These are phyloP conservation scores for Xylaria sp. DNA, from an alignment of 2,329 filamentous ascomycete species.

Conservation along the genomic window DNA sequence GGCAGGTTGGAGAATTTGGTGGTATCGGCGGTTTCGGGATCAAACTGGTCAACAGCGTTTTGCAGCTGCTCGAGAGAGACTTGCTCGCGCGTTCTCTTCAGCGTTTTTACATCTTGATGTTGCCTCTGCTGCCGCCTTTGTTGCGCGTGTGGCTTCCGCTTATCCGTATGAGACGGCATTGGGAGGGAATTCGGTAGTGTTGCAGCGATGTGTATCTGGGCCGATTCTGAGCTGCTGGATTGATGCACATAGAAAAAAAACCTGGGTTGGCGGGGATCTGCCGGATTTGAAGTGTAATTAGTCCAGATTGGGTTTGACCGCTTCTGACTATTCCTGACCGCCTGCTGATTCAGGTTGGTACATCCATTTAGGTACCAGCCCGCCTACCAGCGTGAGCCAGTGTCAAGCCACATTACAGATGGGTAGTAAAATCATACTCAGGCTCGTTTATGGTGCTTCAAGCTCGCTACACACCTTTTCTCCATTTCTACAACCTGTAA, in stretches of 20 bases:
- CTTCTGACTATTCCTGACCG: conserved; percentile 33
- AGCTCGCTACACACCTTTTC: neutral
- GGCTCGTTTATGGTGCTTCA: neutral
- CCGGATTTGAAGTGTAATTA: conserved; percentile 29
- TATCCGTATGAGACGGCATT: conserved; percentile 43
- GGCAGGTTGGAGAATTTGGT: conserved; percentile 85
- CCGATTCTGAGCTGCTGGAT: conserved; percentile 2
- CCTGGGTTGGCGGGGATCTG: conserved; percentile 43
- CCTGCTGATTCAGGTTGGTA: conserved; percentile 23
- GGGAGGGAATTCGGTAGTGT: conserved; percentile 19
- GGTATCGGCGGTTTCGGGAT: conserved; percentile 66
- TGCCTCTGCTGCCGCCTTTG: conserved; percentile 43
- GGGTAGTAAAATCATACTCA: neutral
- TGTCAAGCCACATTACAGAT: conserved; percentile 6
- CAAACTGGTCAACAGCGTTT: conserved; percentile 57
- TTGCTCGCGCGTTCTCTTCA: conserved; percentile 56
- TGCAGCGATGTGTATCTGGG: neutral
- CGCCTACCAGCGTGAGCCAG: neutral
- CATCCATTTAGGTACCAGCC: neutral
- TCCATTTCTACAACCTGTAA: neutral
- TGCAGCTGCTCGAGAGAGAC: conserved; percentile 55
- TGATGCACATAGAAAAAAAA: conserved; percentile 36
- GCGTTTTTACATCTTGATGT: conserved; percentile 48
- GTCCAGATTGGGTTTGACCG: conserved; percentile 37
- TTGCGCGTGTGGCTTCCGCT: conserved; percentile 34